Evolutionary conservation across 1,284 basidiomycete species (phyloP).

Genomic region (Ustilago crameri): DNA sequence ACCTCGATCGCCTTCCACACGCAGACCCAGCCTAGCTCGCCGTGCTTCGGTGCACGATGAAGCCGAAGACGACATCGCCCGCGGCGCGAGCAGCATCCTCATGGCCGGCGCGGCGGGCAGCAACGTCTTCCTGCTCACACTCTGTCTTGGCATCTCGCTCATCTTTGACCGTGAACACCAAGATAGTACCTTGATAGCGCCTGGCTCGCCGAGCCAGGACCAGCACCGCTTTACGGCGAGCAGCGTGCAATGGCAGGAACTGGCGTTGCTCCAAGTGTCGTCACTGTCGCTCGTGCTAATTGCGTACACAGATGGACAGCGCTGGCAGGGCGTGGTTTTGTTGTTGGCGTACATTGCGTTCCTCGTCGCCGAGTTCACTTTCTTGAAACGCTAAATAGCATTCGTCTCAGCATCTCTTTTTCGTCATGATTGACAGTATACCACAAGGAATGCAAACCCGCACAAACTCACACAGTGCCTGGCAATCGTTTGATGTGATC

Average conservation of each 20-base stretch:
- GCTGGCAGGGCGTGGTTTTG: slow-evolving; percentile 47
- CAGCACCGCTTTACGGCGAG: slow-evolving; percentile 17
- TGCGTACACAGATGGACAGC: slow-evolving; percentile 40
- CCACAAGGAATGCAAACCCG: not conserved
- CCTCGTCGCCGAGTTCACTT: slow-evolving; percentile 46
- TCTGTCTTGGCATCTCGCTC: slow-evolving; percentile 65
- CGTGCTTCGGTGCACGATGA: slow-evolving; percentile 28
- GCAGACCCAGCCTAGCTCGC: slow-evolving; percentile 25
- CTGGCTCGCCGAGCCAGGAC: not conserved
- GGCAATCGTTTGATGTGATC: not conserved
- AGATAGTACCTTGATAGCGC: too few species aligned
- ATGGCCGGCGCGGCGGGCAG: slow-evolving; percentile 66
- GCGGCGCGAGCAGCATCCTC: slow-evolving; percentile 61
- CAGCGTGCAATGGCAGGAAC: slow-evolving; percentile 43
- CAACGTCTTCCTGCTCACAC: slow-evolving; percentile 66
- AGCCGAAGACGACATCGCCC: slow-evolving; percentile 33
- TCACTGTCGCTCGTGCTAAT: slow-evolving; percentile 49
- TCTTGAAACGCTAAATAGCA: slow-evolving; percentile 22
- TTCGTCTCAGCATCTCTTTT: not conserved
- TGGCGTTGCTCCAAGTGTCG: slow-evolving; percentile 28
- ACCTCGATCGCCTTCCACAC: slow-evolving; percentile 11
- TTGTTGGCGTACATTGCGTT: slow-evolving; percentile 47
- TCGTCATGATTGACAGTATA: slow-evolving; percentile 1
- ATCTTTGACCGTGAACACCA: slow-evolving; percentile 26
- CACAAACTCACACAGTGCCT: not conserved